Base-by-base conservation (phyloP, 2,329 filamentous ascomycete genomes). In the Kalaharituber pfeilii region DNA sequence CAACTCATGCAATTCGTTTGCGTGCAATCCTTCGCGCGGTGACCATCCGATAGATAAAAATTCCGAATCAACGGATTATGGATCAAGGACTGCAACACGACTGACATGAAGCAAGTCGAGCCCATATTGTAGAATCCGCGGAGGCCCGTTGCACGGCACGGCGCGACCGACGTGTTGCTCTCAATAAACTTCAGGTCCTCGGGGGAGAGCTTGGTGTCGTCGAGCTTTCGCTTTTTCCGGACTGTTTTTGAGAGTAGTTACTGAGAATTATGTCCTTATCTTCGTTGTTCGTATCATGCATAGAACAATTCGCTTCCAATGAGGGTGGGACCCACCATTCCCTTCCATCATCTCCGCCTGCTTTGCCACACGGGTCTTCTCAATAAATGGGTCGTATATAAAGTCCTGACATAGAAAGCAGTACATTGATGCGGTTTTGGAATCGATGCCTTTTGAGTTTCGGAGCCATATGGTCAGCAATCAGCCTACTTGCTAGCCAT, bases 51-150 rank as follows among this genome's bases (percentile, higher is more conserved):
- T 5, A 98, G 80, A 67, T 94, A 96, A 68, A 86, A 96, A 62
- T 89, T 88, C 56, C 86, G 81, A 27, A 98, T 76, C 45, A 95
- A 76, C 0, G 89, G 89, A 65, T 96, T 95, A 70, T 95, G 89
- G 53, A 96, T 77, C 62, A 98, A 80, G 54, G 84, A 87, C 68
- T 96, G 91, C 15, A 98, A 74, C 49, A 96, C 87, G 27, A 95
- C 89, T 63, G 91, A 94, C 75, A 96, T 89, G 69, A 95, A 98
- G 71, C 89, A 98, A 9, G 91, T 96, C 56, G 93, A 87, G n/a
- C 89, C 91, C 67, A 94, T 89, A 65, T 96, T 98, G 69, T 94
- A 95, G 57, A 98, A 82, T 28, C 89, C 89, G 30, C 91, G 80
- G 36, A 95, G 78, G 8, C 91, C 89, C 61, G 83, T 87, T 18